Percentiles rank a stretch among this genome's conserved stretches.
Evolutionary conservation across 805 yeast genomes (phyloP).

Genomic region (Candida insectorum): DNA sequence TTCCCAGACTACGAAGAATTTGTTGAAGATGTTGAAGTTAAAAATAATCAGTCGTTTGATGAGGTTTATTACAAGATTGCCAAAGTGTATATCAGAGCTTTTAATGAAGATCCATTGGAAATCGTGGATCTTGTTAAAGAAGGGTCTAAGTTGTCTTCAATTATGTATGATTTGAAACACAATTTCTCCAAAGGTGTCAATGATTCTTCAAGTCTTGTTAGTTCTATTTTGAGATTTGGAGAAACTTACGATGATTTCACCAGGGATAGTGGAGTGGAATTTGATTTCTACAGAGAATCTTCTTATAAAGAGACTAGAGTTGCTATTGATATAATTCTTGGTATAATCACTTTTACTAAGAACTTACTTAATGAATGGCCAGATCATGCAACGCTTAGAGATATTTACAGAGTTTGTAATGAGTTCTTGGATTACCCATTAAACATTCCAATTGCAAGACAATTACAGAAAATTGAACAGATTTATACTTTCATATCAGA

Average conservation of each 20-base stretch:
- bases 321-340: conserved; percentile 49
- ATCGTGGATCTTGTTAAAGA: conserved; percentile 31
- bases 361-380: conserved; percentile 75
- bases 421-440: conserved; percentile 66
- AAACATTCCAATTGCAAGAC: conserved; percentile 69
- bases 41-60: conserved; percentile 31
- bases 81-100: conserved; percentile 43
- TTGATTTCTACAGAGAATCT: conserved; percentile 63
- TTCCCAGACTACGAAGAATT: conserved; percentile 87
- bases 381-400: conserved; percentile 85
- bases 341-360: conserved; percentile 28
- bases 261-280: conserved; percentile 10
- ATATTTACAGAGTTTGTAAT: conserved; percentile 55
- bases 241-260: conserved; percentile 9
- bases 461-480: conserved; percentile 81
- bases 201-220: conserved; percentile 3
- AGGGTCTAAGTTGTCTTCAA: conserved; percentile 28
- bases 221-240: conserved; percentile 12
- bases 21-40: conserved; percentile 21
- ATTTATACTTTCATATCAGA: conserved; percentile 78
- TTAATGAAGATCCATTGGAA: conserved; percentile 18
- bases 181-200: conserved; percentile 8
- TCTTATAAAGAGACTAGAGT: conserved; percentile 56
- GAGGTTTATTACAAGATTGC: conserved; percentile 50
- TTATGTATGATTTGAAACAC: conserved; percentile 3